Percentiles rank a stretch among this genome's conserved stretches.
These are phyloP conservation scores for Phytopythium ostracodes DNA, from an alignment of 352 stramenopile species.

Conservation along the genomic window DNA sequence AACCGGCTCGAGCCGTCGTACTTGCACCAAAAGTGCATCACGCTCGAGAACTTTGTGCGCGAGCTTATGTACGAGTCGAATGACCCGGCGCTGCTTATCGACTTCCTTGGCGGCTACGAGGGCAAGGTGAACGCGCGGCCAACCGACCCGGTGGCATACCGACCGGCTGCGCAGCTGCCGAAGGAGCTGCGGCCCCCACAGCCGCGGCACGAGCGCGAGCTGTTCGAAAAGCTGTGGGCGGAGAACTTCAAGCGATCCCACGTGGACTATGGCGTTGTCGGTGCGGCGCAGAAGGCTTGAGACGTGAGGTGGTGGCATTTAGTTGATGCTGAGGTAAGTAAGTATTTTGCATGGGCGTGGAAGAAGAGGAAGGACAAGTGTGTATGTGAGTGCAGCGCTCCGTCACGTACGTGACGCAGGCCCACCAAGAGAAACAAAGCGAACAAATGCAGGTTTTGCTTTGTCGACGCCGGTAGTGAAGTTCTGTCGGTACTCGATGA, in stretches of 20 bases:
- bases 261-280: conserved; percentile 55
- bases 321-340: conserved; percentile 2
- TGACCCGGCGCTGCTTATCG: conserved; percentile 63
- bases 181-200: conserved; percentile 91
- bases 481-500: neutral
- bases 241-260: conserved; percentile 95
- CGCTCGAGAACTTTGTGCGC: conserved; percentile 84
- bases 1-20: conserved; percentile 85
- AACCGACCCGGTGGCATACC: conserved; percentile 52
- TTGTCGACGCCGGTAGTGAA: no score
- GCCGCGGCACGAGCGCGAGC: conserved; percentile 90
- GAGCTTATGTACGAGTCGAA: conserved; percentile 89
- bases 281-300: conserved; percentile 8
- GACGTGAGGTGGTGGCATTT: neutral
- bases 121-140: conserved; percentile 78
- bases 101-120: conserved; percentile 77
- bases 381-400: neutral
- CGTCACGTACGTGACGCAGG: neutral
- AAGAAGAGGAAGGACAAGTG: neutral
- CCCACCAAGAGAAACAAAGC: neutral
- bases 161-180: conserved; percentile 68
- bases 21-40: conserved; percentile 86
- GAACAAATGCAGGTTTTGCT: conserved; percentile 1
- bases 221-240: conserved; percentile 97
- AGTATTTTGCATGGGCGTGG: conserved; percentile 11